These are phyloP conservation scores for Populus hybrid DNA, from an alignment of 441 rosid genomes.

Conservation along the genomic window DNA sequence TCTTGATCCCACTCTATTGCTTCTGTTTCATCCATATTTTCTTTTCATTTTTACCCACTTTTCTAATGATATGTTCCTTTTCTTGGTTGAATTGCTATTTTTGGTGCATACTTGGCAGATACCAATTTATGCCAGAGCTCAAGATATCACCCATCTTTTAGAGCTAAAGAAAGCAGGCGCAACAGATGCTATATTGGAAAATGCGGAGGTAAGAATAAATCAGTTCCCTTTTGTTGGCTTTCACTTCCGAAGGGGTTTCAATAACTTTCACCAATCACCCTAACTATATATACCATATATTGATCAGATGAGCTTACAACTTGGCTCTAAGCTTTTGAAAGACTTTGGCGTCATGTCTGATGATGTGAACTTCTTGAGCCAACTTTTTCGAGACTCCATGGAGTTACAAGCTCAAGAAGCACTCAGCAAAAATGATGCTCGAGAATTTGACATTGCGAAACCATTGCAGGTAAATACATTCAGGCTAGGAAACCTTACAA, in stretches of 20 bases:
- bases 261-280: not conserved
- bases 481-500: not conserved
- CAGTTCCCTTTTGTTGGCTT: not conserved
- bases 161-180: conserved; percentile 92
- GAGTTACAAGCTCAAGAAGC: conserved; percentile 80
- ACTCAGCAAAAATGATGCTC: conserved; percentile 33
- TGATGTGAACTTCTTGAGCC: conserved; percentile 75
- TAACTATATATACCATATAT: conserved; percentile 1
- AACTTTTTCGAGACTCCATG: conserved; percentile 78
- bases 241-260: not conserved
- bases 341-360: conserved; percentile 98
- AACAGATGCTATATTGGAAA: conserved; percentile 88
- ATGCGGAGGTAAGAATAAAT: conserved; percentile 59
- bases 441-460: conserved; percentile 43
- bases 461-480: conserved; percentile 46
- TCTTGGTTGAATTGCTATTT: conserved; percentile 8
- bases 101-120: conserved; percentile 40
- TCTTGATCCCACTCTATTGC: no score
- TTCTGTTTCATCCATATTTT: no score
- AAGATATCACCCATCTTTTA: conserved; percentile 76
- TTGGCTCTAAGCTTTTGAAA: conserved; percentile 90
- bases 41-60: not conserved
- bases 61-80: not conserved
- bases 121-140: conserved; percentile 90
- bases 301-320: conserved; percentile 84